Conservation (phyloP, 1,284 basidiomycete genomes). For the Puccinia triticina region DNA sequence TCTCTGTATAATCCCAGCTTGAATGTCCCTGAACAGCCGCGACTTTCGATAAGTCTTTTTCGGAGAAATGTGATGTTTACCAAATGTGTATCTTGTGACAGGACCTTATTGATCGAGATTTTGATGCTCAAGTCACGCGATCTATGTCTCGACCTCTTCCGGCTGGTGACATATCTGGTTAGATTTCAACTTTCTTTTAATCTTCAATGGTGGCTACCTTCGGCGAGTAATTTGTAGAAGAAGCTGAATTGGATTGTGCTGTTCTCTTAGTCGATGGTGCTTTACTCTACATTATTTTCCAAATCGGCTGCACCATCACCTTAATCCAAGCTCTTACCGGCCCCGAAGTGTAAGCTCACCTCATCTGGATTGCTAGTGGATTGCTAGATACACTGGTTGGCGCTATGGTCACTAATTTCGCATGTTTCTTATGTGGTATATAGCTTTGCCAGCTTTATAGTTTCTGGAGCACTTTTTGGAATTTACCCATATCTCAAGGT, state of each 20-base stretch:
- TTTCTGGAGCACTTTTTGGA: slow-evolving; percentile 29
- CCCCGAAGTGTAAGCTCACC: slow-evolving; percentile 37
- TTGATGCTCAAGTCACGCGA: slow-evolving; percentile 46
- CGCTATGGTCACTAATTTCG: neutral
- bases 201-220: neutral
- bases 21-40: neutral
- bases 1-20: neutral
- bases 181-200: neutral
- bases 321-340: slow-evolving; percentile 26
- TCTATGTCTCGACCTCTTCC: slow-evolving; percentile 40
- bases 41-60: neutral
- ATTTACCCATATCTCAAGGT: slow-evolving; percentile 50
- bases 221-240: neutral
- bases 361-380: too few relatives aligned
- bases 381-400: neutral
- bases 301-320: slow-evolving; percentile 24
- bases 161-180: slow-evolving; percentile 39
- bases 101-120: slow-evolving; percentile 46
- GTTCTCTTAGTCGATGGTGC: slow-evolving; percentile 38
- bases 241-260: neutral
- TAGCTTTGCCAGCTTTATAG: slow-evolving; percentile 28
- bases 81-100: neutral
- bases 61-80: neutral
- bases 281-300: slow-evolving; percentile 40
- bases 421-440: neutral